phyloP scores from a whole-genome alignment of 2,329 filamentous ascomycete species.

The Aspergillus neoniger region DNA sequence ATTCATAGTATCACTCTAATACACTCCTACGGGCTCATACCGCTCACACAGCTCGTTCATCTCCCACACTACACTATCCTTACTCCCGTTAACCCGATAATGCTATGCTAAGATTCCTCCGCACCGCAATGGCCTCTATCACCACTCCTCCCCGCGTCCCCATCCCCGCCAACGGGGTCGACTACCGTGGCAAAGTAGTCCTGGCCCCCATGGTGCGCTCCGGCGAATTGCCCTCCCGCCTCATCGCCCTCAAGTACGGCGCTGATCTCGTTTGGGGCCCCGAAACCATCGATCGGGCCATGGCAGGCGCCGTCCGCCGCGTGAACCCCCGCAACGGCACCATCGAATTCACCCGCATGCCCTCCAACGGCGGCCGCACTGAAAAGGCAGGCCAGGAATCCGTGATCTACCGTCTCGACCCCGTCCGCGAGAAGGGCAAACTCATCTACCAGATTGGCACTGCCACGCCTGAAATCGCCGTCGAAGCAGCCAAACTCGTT shows the following conservation, averaged over 20 bases:
- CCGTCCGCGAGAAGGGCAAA: slow-evolving; percentile 69
- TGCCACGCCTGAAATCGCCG: slow-evolving; percentile 76
- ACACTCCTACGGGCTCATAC: neutral
- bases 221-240: slow-evolving; percentile 88
- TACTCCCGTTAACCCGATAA: slow-evolving; percentile 16
- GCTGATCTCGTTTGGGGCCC: slow-evolving; percentile 98
- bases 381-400: slow-evolving; percentile 54
- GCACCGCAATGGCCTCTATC: slow-evolving; percentile 62
- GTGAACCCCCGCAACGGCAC: slow-evolving; percentile 75
- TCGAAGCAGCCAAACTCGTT: slow-evolving; percentile 79
- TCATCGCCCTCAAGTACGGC: slow-evolving; percentile 89
- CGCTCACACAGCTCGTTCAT: neutral
- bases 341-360: slow-evolving; percentile 78
- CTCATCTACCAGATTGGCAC: slow-evolving; percentile 94
- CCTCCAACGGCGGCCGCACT: slow-evolving; percentile 64
- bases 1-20: neutral
- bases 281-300: slow-evolving; percentile 87
- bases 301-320: slow-evolving; percentile 81
- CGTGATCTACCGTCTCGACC: slow-evolving; percentile 82
- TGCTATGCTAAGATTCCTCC: slow-evolving; percentile 47
- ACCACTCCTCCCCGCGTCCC: slow-evolving; percentile 67
- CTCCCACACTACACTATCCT: neutral
- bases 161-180: slow-evolving; percentile 83
- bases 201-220: slow-evolving; percentile 97
- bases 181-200: slow-evolving; percentile 91